Evolutionary conservation across 345 rosid species (phyloP).

Genomic region (Lepidium aucheri): DNA sequence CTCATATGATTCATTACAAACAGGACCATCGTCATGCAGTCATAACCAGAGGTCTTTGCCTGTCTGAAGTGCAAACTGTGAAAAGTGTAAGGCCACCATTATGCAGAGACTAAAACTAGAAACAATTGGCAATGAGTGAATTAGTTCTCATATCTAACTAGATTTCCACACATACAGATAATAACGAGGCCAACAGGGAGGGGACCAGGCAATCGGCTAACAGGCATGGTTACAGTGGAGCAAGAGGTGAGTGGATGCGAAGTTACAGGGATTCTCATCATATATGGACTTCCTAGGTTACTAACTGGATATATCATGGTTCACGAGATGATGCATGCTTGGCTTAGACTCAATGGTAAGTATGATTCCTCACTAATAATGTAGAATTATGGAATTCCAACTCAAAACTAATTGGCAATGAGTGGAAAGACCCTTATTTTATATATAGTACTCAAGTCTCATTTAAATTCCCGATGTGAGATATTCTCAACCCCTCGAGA

Average conservation of each 20-base stretch:
- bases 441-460: too few relatives aligned
- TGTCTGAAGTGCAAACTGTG: constrained; percentile 72
- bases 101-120: not conserved
- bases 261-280: constrained; percentile 87
- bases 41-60: constrained; percentile 86
- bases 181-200: constrained; percentile 46
- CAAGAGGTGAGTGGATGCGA: constrained; percentile 56
- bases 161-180: constrained; percentile 11
- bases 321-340: constrained; percentile 99
- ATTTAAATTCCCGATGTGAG: too few relatives aligned
- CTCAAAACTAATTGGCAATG: too few relatives aligned
- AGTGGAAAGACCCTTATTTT: too few relatives aligned
- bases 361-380: not conserved
- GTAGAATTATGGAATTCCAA: too few relatives aligned
- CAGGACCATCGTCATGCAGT: constrained; percentile 65
- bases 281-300: constrained; percentile 85
- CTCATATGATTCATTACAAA: not conserved
- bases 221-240: constrained; percentile 53
- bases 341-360: constrained; percentile 85
- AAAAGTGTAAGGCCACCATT: constrained; percentile 43
- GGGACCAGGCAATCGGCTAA: constrained; percentile 40
- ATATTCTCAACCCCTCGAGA: too few relatives aligned
- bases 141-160: not conserved
- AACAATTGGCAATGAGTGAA: not conserved
- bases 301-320: constrained; percentile 82